phyloP scores from a whole-genome alignment of 495 filamentous ascomycete genomes.

The Penicillium salamii region DNA sequence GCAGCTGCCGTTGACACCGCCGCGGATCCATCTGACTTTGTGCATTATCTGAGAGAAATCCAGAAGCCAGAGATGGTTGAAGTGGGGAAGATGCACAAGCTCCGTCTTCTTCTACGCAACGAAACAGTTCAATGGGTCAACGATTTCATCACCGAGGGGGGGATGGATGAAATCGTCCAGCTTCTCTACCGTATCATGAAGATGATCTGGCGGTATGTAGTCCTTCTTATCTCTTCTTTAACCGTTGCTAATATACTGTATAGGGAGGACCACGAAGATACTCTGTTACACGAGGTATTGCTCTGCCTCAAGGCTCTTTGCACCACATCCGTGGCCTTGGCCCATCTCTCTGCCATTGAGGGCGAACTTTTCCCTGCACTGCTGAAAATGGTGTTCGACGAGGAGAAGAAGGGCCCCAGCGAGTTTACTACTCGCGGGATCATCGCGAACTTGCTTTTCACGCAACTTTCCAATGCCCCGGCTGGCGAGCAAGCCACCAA shows the following conservation, averaged over 20 bases:
- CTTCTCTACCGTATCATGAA: constrained; percentile 87
- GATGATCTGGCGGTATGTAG: constrained; percentile 87
- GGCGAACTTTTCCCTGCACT: constrained; percentile 80
- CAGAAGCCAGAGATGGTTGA: constrained; percentile 79
- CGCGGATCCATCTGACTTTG: constrained; percentile 72
- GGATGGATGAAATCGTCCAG: constrained; percentile 87
- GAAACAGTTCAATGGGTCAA: constrained; percentile 96
- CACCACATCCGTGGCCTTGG: constrained; percentile 80
- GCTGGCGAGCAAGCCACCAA: constrained; percentile 46
- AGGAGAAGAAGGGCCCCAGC: constrained; percentile 93
- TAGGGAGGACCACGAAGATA: constrained; percentile 95
- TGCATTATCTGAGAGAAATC: constrained; percentile 72
- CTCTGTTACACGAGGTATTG: constrained; percentile 84
- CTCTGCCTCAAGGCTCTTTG: constrained; percentile 93
- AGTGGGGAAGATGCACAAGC: constrained; percentile 90
- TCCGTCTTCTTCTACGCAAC: constrained; percentile 84
- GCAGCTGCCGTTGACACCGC: constrained; percentile 44
- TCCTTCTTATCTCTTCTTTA: background rate
- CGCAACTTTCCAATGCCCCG: constrained; percentile 65
- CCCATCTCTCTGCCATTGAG: constrained; percentile 78
- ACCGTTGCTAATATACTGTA: constrained; percentile 15
- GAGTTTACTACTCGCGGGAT: constrained; percentile 91
- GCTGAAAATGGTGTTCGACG: constrained; percentile 86
- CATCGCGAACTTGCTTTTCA: constrained; percentile 81
- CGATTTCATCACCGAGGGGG: constrained; percentile 79